Conservation (phyloP, 805 yeast species). For the Ogataea nitratoaversa region DNA sequence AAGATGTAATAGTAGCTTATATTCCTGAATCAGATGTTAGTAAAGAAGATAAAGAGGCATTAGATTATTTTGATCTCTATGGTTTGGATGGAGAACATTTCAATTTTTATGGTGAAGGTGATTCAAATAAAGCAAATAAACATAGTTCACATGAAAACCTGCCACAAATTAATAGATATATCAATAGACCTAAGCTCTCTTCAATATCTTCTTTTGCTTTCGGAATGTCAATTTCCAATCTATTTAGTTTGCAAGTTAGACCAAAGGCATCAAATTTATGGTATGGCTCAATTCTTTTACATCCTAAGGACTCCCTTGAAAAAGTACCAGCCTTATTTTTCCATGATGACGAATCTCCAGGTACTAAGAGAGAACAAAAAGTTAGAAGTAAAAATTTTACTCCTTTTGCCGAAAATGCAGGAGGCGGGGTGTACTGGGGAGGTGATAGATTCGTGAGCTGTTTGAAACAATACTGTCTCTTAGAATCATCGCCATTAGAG, state of each 20-base stretch:
- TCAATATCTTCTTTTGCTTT: slow-evolving; percentile 65
- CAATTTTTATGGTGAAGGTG: slow-evolving; percentile 13
- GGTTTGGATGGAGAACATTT: slow-evolving; percentile 35
- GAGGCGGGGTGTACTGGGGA: slow-evolving; percentile 76
- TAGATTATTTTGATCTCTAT: slow-evolving; percentile 35
- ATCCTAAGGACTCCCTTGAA: slow-evolving; percentile 55
- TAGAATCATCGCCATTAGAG: slow-evolving; percentile 69
- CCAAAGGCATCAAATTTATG: slow-evolving; percentile 86
- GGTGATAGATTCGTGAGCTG: slow-evolving; percentile 70
- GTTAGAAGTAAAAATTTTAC: slow-evolving; percentile 62
- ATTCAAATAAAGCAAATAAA: neutral
- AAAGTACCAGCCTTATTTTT: slow-evolving; percentile 82
- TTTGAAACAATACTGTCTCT: slow-evolving; percentile 49
- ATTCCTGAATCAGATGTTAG: slow-evolving; percentile 50
- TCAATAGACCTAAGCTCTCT: slow-evolving; percentile 48
- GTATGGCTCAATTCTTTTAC: slow-evolving; percentile 81
- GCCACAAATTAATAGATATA: slow-evolving; percentile 32
- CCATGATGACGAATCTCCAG: slow-evolving; percentile 84
- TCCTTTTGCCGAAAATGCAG: slow-evolving; percentile 57
- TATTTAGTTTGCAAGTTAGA: slow-evolving; percentile 79
- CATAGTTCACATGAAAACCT: too few relatives aligned
- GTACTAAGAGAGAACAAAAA: slow-evolving; percentile 61
- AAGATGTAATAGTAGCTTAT: slow-evolving; percentile 62
- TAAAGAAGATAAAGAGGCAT: slow-evolving; percentile 23
- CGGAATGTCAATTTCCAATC: slow-evolving; percentile 49